Evolutionary conservation across 139 green algal species (phyloP), one percentile per base, ranked within the genome.

Genomic region (Bryopsis sp.): DNA sequence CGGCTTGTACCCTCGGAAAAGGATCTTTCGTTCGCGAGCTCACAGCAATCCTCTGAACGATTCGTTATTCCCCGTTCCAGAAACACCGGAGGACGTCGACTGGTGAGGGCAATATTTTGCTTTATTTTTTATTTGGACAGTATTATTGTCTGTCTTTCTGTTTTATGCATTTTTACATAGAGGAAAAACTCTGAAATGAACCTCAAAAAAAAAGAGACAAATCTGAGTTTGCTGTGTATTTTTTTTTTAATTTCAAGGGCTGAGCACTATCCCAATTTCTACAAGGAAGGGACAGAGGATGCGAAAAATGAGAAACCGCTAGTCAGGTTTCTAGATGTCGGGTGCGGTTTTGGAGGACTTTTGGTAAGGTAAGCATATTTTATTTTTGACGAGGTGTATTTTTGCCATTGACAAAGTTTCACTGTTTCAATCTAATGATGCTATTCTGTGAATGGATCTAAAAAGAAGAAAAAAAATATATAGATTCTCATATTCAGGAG

Each of bases 41-140:
- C 94, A 99, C 86, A 91, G 86, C 79, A 99, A 99, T 73, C 94
- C 94, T 0, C 76, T 99, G 35, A 92, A 83, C 48, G 94, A 97
- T 67, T 65, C 73, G 2, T 62, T 83, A 29, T 90, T 88, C 59
- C 74, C 85, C n/a, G 84, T 94, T 7, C 89, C 90, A 2, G 47
- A 75, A 2, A 36, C 57, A 8, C 87, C 90, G 22, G 68, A 73
- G 0, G 69, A 84, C 2, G 48, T 88, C 3, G 79, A 94, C 72
- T 95, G 88, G 89, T 92, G 61, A 29, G n/a, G 24, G 15, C 26
- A n/a, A n/a, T n/a, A n/a, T n/a, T n/a, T n/a, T n/a, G n/a, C n/a
- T n/a, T 31, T 32, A 5, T 57, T 24, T 22, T 22, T 24, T 24
- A 57, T 57, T 24, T 24, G 7, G 31, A 31, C 35, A 63, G 7